Base-by-base conservation (phyloP, 805 yeast genomes). In the Citeromyces matritensis region DNA sequence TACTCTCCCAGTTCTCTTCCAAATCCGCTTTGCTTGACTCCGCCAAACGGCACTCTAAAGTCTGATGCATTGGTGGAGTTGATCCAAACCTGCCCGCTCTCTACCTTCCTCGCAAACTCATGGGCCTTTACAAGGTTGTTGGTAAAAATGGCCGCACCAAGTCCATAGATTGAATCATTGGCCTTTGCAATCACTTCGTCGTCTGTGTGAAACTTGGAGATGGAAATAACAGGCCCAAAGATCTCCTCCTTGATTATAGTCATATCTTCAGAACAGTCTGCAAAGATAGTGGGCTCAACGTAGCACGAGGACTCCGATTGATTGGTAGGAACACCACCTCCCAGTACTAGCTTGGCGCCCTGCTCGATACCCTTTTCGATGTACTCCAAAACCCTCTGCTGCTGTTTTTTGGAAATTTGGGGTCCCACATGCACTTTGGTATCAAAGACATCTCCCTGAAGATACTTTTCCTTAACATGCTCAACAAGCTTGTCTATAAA, bases 81-180 rank as follows among this genome's bases (percentile, higher is more conserved):
- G 42, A 71, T 60, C 71, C 73, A 71, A 28, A 70, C 64, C 59
- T 63, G 63, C 56, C 91, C 91, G 26, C 84, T 71, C 44, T 70
- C 66, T 34, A 79, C 49, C 55, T 61, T 67, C 44, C 62, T 61
- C 29, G 86, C 66, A 35, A 76, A 81, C 26, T 57, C 60, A 40
- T 73, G 57, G 23, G 81, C 80, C 40, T 65, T 73, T 49, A 67
- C 64, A 35, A 77, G 48, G 52, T 67, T 65, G 42, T 67, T 60
- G 25, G 83, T 69, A 58, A 78, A 83, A 34, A 79, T 58, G 51
- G 84, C 84, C 38, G 86, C 82, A 49, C 84, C 86, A 48, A 79
- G 65, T 42, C 88, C 91, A 45, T 73, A 79, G 33, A 65, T 67
- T 26, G 83, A 63, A 50, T 65, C 65, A 51, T 79, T 79, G 24